Evolutionary conservation across 2,329 filamentous ascomycete genomes (phyloP), one percentile per base, ranked within the genome.

Genomic region (Beauveria sp.): DNA sequence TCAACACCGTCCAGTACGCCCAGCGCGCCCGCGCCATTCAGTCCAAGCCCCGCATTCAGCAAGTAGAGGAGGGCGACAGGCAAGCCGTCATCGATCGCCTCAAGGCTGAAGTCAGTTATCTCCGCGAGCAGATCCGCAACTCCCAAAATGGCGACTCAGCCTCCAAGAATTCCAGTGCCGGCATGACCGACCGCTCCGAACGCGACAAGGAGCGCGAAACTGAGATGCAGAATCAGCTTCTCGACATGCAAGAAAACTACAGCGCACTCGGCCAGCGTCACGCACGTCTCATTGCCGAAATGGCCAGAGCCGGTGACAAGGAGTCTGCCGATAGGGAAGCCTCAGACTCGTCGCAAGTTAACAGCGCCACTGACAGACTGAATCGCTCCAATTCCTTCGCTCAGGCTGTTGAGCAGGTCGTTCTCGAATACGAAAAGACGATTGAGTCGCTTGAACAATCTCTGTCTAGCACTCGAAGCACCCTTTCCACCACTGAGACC

Each of bases 391-490:
- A 96, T 71, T 96, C 91, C 0, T 97, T 99, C 71, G 92, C 93
- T 1, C 89, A 96, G 71, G 93, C 93, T 30, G 93, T 99, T 22
- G 94, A 99, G 70, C 90, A 96, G 70, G 91, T 99, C 24, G 91
- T 99, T 3, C 79, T 97, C 54, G 94, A 99, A 75, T 99, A 99
- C 71, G 96, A 99, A 73, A 97, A 96, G 80, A 99, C 96, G 0
- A 99, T 99, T 55, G 92, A 97, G 72, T 89, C 85, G 58, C 82
- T 99, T 18, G 94, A 99, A 73, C 87, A 92, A 55, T 97, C 92
- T 2, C 83, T 99, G 16, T 92, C 92, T 0, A 94, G 86, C 69
- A 97, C 94, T 1, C 85, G 94, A 61, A 82, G 89, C 40, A 91
- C 90, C 0, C 80, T 99, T 30, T 89, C 94, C 12, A 88, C 79